phyloP scores from a whole-genome alignment of 169 alveolate species.

The Plasmodium billcollinsi region DNA sequence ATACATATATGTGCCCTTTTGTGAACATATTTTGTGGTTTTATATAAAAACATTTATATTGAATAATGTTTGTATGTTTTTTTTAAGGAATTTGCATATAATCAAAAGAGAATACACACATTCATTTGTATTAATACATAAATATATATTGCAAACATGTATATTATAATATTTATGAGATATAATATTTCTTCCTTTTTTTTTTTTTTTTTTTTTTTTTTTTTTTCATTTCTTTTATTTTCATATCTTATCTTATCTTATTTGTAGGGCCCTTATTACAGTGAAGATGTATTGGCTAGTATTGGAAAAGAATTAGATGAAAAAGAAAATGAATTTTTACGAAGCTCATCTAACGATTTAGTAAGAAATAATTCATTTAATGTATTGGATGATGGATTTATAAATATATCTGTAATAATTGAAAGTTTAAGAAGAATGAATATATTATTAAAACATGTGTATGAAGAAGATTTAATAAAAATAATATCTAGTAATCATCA shows the following conservation, averaged over 20 bases:
- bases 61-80: too few species aligned
- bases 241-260: too few species aligned
- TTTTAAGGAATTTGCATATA: too few species aligned
- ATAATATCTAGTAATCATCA: slow-evolving; percentile 82
- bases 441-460: slow-evolving; percentile 48
- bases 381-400: slow-evolving; percentile 85
- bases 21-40: too few species aligned
- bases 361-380: slow-evolving; percentile 79
- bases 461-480: slow-evolving; percentile 80
- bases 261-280: slow-evolving; percentile 82
- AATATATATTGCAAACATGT: not conserved
- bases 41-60: too few species aligned
- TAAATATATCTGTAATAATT: slow-evolving; percentile 83
- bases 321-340: slow-evolving; percentile 77
- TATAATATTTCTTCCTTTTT: not conserved
- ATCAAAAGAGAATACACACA: too few species aligned
- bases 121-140: too few species aligned
- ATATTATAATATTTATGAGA: not conserved
- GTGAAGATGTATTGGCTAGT: slow-evolving; percentile 81
- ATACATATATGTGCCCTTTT: not conserved
- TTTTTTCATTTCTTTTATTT: too few species aligned
- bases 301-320: slow-evolving; percentile 86
- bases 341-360: slow-evolving; percentile 25
- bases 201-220: too few species aligned
- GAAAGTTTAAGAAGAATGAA: slow-evolving; percentile 81